Conservation (phyloP, 2,329 filamentous ascomycete genomes). For the Allantophomopsis lycopodina region DNA sequence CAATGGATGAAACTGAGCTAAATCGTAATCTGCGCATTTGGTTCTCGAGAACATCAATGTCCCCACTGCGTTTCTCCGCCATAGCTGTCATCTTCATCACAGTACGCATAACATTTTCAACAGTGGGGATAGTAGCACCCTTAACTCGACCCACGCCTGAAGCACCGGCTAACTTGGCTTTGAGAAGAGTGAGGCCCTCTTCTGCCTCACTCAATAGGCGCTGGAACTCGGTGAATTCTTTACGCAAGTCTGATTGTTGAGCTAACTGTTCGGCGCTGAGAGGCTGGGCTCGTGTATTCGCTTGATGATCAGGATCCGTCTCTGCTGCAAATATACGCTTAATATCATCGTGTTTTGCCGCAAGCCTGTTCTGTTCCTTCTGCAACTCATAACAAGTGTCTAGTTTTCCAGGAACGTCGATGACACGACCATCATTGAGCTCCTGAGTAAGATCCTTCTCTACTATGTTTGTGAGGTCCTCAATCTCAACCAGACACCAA, state of each 20-base stretch:
- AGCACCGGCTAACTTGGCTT: conserved; percentile 56
- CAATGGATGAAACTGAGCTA: conserved; percentile 16
- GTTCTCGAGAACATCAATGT: conserved; percentile 80
- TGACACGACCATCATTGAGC: conserved; percentile 54
- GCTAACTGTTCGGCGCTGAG: conserved; percentile 74
- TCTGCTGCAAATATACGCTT: conserved; percentile 59
- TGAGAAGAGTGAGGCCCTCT: conserved; percentile 64
- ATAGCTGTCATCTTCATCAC: conserved; percentile 87
- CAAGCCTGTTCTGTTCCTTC: conserved; percentile 57
- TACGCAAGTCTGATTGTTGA: conserved; percentile 72
- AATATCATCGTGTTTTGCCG: conserved; percentile 65
- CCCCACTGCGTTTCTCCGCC: conserved; percentile 81
- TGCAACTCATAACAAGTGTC: conserved; percentile 52
- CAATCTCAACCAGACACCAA: conserved; percentile 67
- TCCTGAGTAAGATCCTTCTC: conserved; percentile 48
- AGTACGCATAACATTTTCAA: conserved; percentile 83
- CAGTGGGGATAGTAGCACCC: conserved; percentile 49
- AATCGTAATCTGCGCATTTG: conserved; percentile 66
- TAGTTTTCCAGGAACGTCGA: conserved; percentile 54
- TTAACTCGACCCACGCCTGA: conserved; percentile 31
- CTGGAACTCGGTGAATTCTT: conserved; percentile 60
- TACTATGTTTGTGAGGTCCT: conserved; percentile 50
- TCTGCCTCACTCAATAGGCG: conserved; percentile 67
- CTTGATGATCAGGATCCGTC: conserved; percentile 51
- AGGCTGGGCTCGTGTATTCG: conserved; percentile 54